Evolutionary conservation across 805 yeast genomes (phyloP), one percentile per base, ranked within the genome.

Genomic region (Debaryomyces castellii): DNA sequence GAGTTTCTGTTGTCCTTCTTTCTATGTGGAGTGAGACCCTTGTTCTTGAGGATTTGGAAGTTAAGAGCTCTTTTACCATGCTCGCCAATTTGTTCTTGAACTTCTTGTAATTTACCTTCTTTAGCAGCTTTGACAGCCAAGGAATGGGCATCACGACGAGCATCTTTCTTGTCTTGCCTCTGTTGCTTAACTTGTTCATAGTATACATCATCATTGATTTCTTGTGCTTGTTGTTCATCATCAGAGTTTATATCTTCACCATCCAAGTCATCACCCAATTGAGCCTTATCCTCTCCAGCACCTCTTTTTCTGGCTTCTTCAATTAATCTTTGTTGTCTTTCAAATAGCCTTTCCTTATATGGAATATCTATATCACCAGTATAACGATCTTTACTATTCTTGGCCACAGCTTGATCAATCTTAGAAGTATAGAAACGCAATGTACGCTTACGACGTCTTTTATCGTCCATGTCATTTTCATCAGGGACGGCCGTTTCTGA

Each of bases 361-460:
- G 98, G 97, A 48, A 92, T 70, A 67, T 92, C 99, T 50, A 79
- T 78, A 64, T 92, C 99, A 56, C 98, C 99, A 39, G 83, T 84
- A 46, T 45, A 55, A 22, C 53, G 52, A 14, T 62, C 65, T 27
- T 43, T 48, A 36, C 69, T 71, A 49, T 79, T 78, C 64, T 85
- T 85, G 54, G 75, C 74, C 22, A 78, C 83, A 43, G 84, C 85
- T 69, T 91, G 96, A 64, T 90, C 97, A 65, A 94, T 91, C 67
- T 92, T 91, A 47, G 98, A 88, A 1, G 99, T 94, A 76, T 94
- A 94, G 82, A 94, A 94, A 49, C 98, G 83, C 57, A 94, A 79
- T 2, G 96, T 78, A 60, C 81, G 81, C 73, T 85, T 87, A 56
- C 95, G 82, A 17, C 83, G 79, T 48, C 78, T 80, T 71, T 91